Evolutionary conservation across 2,329 filamentous ascomycete genomes (phyloP), one percentile per base, ranked within the genome.

Genomic region (Hypoxylon sp.): DNA sequence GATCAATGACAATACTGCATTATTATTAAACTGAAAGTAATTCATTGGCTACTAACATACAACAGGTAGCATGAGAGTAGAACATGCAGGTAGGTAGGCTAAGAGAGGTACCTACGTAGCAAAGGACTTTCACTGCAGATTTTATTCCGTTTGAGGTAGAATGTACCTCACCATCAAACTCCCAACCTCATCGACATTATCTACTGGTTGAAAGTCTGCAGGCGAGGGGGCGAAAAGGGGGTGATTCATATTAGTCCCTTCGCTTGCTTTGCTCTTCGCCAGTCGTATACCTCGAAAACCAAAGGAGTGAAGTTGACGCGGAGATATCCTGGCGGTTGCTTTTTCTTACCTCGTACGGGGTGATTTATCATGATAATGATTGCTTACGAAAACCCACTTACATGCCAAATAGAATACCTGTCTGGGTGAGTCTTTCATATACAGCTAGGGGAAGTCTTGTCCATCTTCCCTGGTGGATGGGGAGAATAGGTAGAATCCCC

Each of bases 221-320:
- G 91, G 90, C 85, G 85, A 94, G 91, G 86, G 82, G 80, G 78
- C 81, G 82, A 82, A 84, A 58, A 50, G 42, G 75, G 81, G 78
- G 82, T 88, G 83, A 87, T 80, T 80, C 78, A 79, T 76, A 81
- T 84, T 80, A 77, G 78, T 75, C 75, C 79, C 80, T 76, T 77
- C 78, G 78, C 81, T 81, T 75, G 79, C 77, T 82, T 96, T 86
- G 76, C 82, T 97, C 86, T 97, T 86, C 92, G 94, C 94, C 89
- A 95, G 88, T 89, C 90, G 92, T 97, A 90, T 97, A 97, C 91
- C 94, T 93, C 89, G 89, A 89, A 87, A 91, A 89, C 91, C 92
- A 93, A 91, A 78, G 85, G 82, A 76, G 77, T 77, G 83, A 86
- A 91, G 89, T 90, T 88, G 86, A 91, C 89, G 90, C 90, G 93